A percentile compares a stretch with the other conserved stretches of the same genome.
Conservation (phyloP, 345 rosid species). For the Durio zibethinus region DNA sequence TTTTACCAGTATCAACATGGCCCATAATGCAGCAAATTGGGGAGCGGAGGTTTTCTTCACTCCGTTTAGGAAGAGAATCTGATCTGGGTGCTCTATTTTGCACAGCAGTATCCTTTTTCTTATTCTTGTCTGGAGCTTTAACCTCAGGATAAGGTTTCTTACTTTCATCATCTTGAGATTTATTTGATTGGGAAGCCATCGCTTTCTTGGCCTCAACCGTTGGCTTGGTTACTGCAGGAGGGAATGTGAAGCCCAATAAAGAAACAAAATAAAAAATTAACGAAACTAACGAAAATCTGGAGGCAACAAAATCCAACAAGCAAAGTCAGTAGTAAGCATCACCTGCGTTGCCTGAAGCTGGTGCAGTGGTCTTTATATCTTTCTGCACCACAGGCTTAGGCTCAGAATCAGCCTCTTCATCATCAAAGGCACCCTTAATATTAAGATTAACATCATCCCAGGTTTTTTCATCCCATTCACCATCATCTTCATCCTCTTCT, state of each 20-base stretch:
- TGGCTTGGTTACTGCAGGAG: conserved; percentile 33
- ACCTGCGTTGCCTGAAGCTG: conserved; percentile 47
- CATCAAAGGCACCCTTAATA: conserved; percentile 82
- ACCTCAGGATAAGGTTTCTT: no score
- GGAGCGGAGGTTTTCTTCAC: conserved; percentile 68
- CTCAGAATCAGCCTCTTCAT: conserved; percentile 72
- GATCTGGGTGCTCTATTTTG: conserved; percentile 37
- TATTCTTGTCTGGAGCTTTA: conserved; percentile 31
- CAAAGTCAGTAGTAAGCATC: not conserved
- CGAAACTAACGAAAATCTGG: not conserved
- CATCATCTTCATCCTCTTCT: conserved; percentile 82
- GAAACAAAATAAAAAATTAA: conserved; percentile 5
- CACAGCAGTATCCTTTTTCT: conserved; percentile 32
- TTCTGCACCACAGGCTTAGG: conserved; percentile 54
- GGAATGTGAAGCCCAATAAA: conserved; percentile 10
- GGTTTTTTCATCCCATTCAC: conserved; percentile 95
- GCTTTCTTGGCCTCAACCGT: conserved; percentile 31
- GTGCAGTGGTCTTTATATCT: conserved; percentile 37
- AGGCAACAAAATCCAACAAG: not conserved
- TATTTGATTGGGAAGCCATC: conserved; percentile 23
- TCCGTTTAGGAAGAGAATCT: conserved; percentile 35
- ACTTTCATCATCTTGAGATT: no score
- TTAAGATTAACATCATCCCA: conserved; percentile 87
- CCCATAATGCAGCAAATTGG: conserved; percentile 99
- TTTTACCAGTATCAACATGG: conserved; percentile 97